These are phyloP conservation scores for Pleurotus tuoliensis DNA, from an alignment of 768 basidiomycete genomes.

Conservation along the genomic window DNA sequence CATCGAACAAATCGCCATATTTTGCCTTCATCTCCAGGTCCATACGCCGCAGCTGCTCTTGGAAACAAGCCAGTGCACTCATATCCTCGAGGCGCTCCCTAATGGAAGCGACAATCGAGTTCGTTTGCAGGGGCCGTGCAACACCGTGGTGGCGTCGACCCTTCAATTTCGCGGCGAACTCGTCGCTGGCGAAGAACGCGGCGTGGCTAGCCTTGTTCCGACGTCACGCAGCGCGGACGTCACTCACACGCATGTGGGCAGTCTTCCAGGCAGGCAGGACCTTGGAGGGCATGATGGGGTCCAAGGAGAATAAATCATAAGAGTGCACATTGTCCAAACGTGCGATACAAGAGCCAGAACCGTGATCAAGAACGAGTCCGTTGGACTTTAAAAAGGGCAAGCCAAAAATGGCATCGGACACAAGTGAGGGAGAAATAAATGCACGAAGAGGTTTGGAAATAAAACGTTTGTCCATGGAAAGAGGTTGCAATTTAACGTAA, in stretches of 20 bases:
- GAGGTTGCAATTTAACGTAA: background rate
- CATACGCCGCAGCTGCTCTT: too few relatives aligned
- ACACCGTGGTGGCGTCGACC: too few relatives aligned
- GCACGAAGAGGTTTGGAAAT: background rate
- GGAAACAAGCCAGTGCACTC: too few relatives aligned
- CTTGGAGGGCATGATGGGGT: background rate
- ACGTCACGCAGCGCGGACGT: background rate
- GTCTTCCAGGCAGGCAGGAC: background rate
- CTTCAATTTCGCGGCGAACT: too few relatives aligned
- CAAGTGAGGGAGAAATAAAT: background rate
- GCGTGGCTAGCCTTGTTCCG: too few relatives aligned
- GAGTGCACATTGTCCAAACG: background rate
- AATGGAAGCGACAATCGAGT: too few relatives aligned
- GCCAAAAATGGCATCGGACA: background rate
- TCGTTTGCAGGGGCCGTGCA: too few relatives aligned
- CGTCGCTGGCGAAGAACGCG: too few relatives aligned
- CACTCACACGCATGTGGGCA: background rate
- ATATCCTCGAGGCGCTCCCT: too few relatives aligned
- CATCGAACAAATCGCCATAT: too few relatives aligned
- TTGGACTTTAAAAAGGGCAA: background rate
- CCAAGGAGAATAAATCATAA: background rate
- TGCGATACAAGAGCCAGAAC: background rate
- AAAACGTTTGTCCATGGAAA: background rate
- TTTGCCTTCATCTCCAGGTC: too few relatives aligned
- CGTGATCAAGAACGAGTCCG: background rate